A percentile compares a stretch with the other conserved stretches of the same genome.
Conservation (phyloP, 2,329 filamentous ascomycete species). For the Capronia epimyces region DNA sequence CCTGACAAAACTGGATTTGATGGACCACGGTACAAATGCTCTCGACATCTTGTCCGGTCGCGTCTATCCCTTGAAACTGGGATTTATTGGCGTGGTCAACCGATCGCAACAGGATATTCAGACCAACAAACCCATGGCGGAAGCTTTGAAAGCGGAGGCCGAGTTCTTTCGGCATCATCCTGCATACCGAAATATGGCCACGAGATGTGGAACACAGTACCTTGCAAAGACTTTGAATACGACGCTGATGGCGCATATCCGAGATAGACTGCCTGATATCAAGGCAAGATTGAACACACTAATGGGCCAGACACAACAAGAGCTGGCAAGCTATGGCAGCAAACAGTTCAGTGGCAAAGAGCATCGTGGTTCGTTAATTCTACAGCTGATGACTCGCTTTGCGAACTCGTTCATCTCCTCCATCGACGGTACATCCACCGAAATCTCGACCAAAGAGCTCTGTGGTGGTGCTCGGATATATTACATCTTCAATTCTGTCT, state of each 20-base stretch:
- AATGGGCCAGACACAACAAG: slow-evolving; percentile 99
- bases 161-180: slow-evolving; percentile 98
- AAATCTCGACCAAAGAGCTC: slow-evolving; percentile 97
- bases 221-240: slow-evolving; percentile 91
- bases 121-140: slow-evolving; percentile 86
- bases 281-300: slow-evolving; percentile 95
- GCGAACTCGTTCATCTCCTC: slow-evolving; percentile 97
- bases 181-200: slow-evolving; percentile 93
- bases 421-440: slow-evolving; percentile 95
- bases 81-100: slow-evolving; percentile 97
- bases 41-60: slow-evolving; percentile 95
- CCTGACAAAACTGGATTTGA: slow-evolving; percentile 91
- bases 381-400: slow-evolving; percentile 97
- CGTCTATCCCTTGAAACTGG: slow-evolving; percentile 92
- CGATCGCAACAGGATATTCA: slow-evolving; percentile 97
- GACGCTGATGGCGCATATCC: slow-evolving; percentile 93
- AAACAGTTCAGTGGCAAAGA: slow-evolving; percentile 97
- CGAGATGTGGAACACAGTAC: slow-evolving; percentile 86
- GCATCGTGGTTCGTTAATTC: slow-evolving; percentile 86
- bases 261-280: slow-evolving; percentile 92
- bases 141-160: slow-evolving; percentile 80
- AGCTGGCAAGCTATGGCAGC: slow-evolving; percentile 94
- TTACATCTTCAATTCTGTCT: slow-evolving; percentile 98
- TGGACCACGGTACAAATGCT: slow-evolving; percentile 98
- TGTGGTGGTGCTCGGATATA: slow-evolving; percentile 94